These are phyloP conservation scores for Xylaria sp. DNA, from an alignment of 2,329 filamentous ascomycete genomes.

Conservation along the genomic window DNA sequence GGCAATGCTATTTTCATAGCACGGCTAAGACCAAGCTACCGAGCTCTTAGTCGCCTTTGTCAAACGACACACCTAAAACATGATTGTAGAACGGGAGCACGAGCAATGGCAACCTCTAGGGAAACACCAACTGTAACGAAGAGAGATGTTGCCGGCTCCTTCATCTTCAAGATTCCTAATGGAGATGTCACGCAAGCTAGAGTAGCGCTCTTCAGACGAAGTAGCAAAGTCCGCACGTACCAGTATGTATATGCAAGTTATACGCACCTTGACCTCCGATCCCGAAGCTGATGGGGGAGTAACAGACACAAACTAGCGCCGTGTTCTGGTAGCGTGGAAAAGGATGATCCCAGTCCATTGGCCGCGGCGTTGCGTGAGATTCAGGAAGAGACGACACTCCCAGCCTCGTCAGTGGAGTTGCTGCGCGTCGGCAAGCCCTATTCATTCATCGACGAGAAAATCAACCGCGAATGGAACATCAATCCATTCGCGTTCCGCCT, in stretches of 20 bases:
- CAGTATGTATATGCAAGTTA: constrained; percentile 54
- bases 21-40: constrained; percentile 8
- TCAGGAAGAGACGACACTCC: constrained; percentile 69
- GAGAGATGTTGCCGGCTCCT: constrained; percentile 60
- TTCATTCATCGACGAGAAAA: constrained; percentile 62
- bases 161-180: constrained; percentile 60
- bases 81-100: constrained; percentile 11
- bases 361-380: constrained; percentile 71
- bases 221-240: constrained; percentile 68
- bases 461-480: constrained; percentile 69
- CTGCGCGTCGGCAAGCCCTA: constrained; percentile 69
- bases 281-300: constrained; percentile 11
- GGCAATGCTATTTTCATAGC: constrained; percentile 3
- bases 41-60: neutral
- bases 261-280: neutral
- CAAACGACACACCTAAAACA: constrained; percentile 10
- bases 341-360: constrained; percentile 61
- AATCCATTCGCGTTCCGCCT: constrained; percentile 70
- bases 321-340: constrained; percentile 70
- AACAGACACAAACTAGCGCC: constrained; percentile 66
- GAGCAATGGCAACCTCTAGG: constrained; percentile 28
- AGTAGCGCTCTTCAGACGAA: constrained; percentile 71
- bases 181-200: constrained; percentile 51
- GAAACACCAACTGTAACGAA: constrained; percentile 42
- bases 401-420: constrained; percentile 57